Evolutionary conservation across 192 early-diverging fungal species (phyloP).

Genomic region (Borealophlyctis nickersoniae): DNA sequence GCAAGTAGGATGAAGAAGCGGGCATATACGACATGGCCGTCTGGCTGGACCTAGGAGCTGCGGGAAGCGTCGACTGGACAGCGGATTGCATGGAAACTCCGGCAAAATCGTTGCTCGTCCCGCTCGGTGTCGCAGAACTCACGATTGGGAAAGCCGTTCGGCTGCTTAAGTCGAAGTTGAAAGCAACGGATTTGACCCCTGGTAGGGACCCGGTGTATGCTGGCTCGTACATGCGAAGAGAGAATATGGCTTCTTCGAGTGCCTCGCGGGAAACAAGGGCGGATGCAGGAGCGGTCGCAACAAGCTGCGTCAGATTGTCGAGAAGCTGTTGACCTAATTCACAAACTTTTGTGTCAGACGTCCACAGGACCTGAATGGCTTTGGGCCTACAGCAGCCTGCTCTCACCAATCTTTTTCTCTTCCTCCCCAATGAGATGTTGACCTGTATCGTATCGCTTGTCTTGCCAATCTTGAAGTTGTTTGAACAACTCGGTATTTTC

Average conservation of each 20-base stretch:
- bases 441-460: conserved; percentile 4
- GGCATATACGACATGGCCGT: no score
- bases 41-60: no score
- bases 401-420: conserved; percentile 9
- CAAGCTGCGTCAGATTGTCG: conserved; percentile 6
- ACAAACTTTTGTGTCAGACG: background rate
- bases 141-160: conserved; percentile 8
- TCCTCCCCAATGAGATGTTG: background rate
- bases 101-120: no score
- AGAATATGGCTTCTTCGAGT: background rate
- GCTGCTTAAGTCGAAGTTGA: conserved; percentile 4
- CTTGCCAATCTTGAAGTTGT: conserved; percentile 13
- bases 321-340: background rate
- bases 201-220: conserved; percentile 19
- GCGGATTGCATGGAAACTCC: no score
- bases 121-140: no score
- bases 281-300: conserved; percentile 1
- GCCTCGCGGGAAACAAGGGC: background rate
- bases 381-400: background rate
- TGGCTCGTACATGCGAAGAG: conserved; percentile 13
- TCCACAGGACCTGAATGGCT: background rate
- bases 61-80: no score
- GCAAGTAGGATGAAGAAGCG: no score
- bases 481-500: conserved; percentile 7
- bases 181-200: background rate